A percentile compares a stretch with the other conserved stretches of the same genome.
Conservation (phyloP, 2,329 filamentous ascomycete species). For the Arthrobotrys entomopaga region DNA sequence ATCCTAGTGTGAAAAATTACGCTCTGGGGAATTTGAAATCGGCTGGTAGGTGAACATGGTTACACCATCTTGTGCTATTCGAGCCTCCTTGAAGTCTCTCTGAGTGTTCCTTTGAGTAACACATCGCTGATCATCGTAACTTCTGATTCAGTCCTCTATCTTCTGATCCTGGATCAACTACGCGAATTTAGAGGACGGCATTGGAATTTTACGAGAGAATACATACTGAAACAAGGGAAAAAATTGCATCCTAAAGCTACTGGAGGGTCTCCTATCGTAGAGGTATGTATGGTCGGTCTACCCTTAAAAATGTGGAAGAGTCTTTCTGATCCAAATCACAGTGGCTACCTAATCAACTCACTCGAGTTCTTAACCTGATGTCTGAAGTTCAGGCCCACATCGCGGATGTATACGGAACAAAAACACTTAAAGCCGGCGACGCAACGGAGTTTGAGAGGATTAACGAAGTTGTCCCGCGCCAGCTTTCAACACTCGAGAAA, state of each 20-base stretch:
- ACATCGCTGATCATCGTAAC: not conserved
- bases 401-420: constrained; percentile 61
- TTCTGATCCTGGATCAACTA: constrained; percentile 76
- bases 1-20: constrained; percentile 70
- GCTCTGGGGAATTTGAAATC: constrained; percentile 63
- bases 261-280: constrained; percentile 82
- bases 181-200: constrained; percentile 84
- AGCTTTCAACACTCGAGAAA: constrained; percentile 74
- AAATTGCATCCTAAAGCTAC: constrained; percentile 81
- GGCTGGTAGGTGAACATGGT: constrained; percentile 44
- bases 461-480: constrained; percentile 73
- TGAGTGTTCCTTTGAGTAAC: too few species aligned
- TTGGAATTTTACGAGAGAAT: constrained; percentile 85
- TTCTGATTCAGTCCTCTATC: constrained; percentile 65
- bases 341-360: constrained; percentile 84
- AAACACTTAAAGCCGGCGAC: constrained; percentile 32
- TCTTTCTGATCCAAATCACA: constrained; percentile 49
- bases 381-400: constrained; percentile 67
- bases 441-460: constrained; percentile 67
- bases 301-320: too few species aligned
- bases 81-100: too few species aligned
- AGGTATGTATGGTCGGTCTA: constrained; percentile 62
- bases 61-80: not conserved
- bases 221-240: constrained; percentile 75
- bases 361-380: constrained; percentile 79